Evolutionary conservation across 768 basidiomycete genomes (phyloP), one percentile per base, ranked within the genome.

Genomic region (Myochromella boudieri): DNA sequence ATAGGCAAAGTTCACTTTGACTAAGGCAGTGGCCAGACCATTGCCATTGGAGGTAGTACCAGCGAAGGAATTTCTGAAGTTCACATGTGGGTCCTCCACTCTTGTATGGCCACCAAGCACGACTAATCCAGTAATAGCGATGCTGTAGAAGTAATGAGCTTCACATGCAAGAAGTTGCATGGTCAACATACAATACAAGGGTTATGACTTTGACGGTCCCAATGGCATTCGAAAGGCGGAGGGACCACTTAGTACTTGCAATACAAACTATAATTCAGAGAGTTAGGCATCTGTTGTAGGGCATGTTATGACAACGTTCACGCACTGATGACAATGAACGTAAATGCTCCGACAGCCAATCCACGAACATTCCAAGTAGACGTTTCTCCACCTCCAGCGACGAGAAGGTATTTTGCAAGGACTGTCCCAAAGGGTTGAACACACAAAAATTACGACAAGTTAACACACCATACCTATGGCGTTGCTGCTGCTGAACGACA

Each of bases 21-120:
- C 61, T 0, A 68, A 58, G 2, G 68, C 68, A 18, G 63, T 69
- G 2, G 67, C 66, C 9, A 69, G 55, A 5, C 75, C 76, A 49
- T 79, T 76, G 36, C 75, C 71, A 38, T 65, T 68, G 39, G 68
- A 68, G 1, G 75, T 76, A 21, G 78, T 80, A 15, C 79, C 82
- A 1, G 67, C 70, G 45, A 86, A 87, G 0, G 77, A 68, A 54
- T 84, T 60, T 31, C 64, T 68, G 61, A 86, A 85, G 60, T 82
- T 82, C 29, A 66, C 70, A 37, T 74, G 69, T 0, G 84, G 81
- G 59, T 85, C 74, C 33, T 69, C 31, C n/a, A 86, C 71, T 6
- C 67, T 69, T 2, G 81, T 83, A 43, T 72, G 67, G 1, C 82
- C 84, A 3, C 75, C 73, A 9, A 86, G 70, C 7, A 85, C 84